Evolutionary conservation across 257 asterid species (phyloP).

Genomic region (Hygrophila difformis): DNA sequence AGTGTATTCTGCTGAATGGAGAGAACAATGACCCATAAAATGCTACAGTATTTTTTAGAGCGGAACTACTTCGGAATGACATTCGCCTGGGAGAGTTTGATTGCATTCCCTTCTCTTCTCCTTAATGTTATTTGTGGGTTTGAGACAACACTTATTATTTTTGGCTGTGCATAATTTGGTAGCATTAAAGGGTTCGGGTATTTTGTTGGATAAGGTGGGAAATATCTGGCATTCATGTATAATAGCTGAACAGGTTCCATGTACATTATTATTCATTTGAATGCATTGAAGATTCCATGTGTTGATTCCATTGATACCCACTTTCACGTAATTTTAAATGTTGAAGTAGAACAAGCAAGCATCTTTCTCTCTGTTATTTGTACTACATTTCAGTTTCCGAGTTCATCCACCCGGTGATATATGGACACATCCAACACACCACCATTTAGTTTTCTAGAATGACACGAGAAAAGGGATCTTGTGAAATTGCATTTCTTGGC

Average conservation of each 20-base stretch:
- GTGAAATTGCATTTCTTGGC: slow-evolving; percentile 3
- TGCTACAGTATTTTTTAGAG: too few relatives aligned
- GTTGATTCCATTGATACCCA: neutral
- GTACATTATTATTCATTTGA: neutral
- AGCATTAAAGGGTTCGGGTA: neutral
- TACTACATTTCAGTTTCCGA: neutral
- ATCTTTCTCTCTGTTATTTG: neutral
- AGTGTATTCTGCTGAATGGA: neutral
- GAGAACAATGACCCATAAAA: too few relatives aligned
- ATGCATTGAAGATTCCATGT: slow-evolving; percentile 1
- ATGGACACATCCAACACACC: neutral
- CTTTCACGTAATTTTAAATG: neutral
- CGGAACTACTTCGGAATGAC: too few relatives aligned
- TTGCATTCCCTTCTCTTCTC: neutral
- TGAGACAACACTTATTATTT: slow-evolving; percentile 7
- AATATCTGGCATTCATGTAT: slow-evolving; percentile 3
- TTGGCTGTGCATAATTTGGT: slow-evolving; percentile 4
- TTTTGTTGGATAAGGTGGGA: neutral
- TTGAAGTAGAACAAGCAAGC: neutral
- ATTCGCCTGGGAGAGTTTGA: neutral
- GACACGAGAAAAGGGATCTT: neutral
- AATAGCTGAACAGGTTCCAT: neutral
- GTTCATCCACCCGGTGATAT: neutral
- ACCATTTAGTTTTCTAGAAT: neutral
- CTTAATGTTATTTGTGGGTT: neutral